These are phyloP conservation scores for Anthracocystis setariae DNA, from an alignment of 1,284 basidiomycete species.

Conservation along the genomic window DNA sequence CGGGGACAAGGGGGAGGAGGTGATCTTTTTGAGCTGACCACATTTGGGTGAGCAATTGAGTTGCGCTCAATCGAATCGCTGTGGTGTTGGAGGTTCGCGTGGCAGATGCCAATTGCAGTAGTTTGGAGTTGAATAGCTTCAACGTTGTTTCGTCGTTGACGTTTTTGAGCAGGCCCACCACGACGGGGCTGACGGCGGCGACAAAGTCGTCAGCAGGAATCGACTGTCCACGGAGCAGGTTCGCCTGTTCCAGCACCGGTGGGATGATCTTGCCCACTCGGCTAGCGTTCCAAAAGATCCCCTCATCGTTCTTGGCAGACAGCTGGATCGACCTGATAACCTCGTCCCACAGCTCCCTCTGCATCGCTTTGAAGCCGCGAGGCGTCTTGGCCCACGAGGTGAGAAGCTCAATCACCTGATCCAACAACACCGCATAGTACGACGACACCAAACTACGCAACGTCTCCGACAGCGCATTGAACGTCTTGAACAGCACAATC, in stretches of 20 bases:
- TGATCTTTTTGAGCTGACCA: constrained; percentile 77
- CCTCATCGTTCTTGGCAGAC: constrained; percentile 82
- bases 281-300: constrained; percentile 88
- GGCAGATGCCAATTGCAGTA: constrained; percentile 77
- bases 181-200: constrained; percentile 22
- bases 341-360: constrained; percentile 74
- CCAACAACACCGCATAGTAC: constrained; percentile 72
- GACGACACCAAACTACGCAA: constrained; percentile 55
- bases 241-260: constrained; percentile 76
- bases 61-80: constrained; percentile 72
- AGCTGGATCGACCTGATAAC: constrained; percentile 76
- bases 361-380: constrained; percentile 4
- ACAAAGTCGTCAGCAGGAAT: constrained; percentile 18
- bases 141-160: constrained; percentile 75
- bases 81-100: constrained; percentile 71
- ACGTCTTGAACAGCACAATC: constrained; percentile 59
- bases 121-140: constrained; percentile 81
- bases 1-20: constrained; percentile 71
- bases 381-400: constrained; percentile 63
- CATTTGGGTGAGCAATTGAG: constrained; percentile 76
- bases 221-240: constrained; percentile 13
- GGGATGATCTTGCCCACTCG: constrained; percentile 76
- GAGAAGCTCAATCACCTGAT: constrained; percentile 77
- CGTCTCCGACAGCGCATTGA: constrained; percentile 53
- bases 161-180: constrained; percentile 73